Conservation (phyloP, 805 yeast genomes). For the Yamadazyma laniorum region DNA sequence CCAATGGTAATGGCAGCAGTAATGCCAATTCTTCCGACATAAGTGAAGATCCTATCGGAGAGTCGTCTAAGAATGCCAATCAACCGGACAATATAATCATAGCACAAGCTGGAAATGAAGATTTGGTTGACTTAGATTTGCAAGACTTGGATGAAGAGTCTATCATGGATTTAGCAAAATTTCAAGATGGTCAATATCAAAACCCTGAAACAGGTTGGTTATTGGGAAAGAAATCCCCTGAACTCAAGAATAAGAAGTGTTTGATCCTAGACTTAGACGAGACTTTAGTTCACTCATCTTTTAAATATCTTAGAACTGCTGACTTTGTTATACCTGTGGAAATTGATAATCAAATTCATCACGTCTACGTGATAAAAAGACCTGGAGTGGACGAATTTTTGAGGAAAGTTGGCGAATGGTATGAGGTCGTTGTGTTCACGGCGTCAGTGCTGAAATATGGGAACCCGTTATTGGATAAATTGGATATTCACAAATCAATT, state of each 20-base stretch:
- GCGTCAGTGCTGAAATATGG: slow-evolving; percentile 96
- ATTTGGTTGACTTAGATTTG: slow-evolving; percentile 16
- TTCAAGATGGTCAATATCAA: slow-evolving; percentile 71
- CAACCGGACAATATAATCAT: slow-evolving; percentile 8
- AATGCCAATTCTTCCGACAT: neutral
- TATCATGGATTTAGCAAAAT: slow-evolving; percentile 55
- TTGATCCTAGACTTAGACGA: slow-evolving; percentile 91
- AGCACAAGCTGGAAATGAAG: slow-evolving; percentile 12
- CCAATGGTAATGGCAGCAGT: neutral
- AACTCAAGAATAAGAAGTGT: slow-evolving; percentile 70
- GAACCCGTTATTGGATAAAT: slow-evolving; percentile 86
- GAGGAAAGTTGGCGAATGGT: slow-evolving; percentile 75
- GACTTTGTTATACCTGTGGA: slow-evolving; percentile 98
- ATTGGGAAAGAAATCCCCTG: slow-evolving; percentile 47
- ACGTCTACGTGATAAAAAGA: slow-evolving; percentile 92
- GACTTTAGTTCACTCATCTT: slow-evolving; percentile 92
- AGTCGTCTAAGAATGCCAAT: neutral
- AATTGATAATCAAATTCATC: slow-evolving; percentile 87
- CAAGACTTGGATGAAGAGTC: slow-evolving; percentile 21
- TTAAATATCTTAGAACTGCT: slow-evolving; percentile 86
- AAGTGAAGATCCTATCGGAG: neutral
- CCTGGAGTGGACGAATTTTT: slow-evolving; percentile 98
- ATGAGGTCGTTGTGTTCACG: slow-evolving; percentile 94
- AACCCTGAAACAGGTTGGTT: slow-evolving; percentile 63
- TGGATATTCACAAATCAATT: slow-evolving; percentile 71